A percentile compares a stretch with the other conserved stretches of the same genome.
phyloP scores from a whole-genome alignment of 1,284 basidiomycete genomes.

The Coniophora puteana region DNA sequence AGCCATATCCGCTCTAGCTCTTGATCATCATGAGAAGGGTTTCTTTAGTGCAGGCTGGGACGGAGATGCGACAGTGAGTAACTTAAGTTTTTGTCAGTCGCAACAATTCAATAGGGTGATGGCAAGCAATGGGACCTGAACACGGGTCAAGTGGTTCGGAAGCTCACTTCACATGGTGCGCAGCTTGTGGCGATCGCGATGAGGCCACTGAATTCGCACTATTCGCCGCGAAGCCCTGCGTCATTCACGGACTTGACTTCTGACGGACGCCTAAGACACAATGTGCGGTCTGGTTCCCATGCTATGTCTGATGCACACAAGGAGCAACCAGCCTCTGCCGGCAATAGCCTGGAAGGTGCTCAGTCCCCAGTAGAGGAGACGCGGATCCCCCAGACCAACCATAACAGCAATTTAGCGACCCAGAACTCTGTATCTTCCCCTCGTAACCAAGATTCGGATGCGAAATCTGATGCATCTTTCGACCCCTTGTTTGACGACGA shows the following conservation, averaged over 20 bases:
- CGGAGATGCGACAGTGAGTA: conserved; percentile 78
- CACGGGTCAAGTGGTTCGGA: conserved; percentile 78
- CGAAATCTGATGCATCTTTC: conserved; percentile 73
- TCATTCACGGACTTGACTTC: conserved; percentile 26
- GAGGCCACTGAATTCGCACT: conserved; percentile 55
- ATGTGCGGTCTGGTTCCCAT: no score
- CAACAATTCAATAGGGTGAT: conserved; percentile 8
- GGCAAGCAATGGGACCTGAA: conserved; percentile 96
- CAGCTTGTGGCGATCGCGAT: conserved; percentile 85
- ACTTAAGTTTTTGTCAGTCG: no score
- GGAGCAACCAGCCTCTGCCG: conserved; percentile 11
- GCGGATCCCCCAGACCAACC: conserved; percentile 7
- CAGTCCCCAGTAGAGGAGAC: no score
- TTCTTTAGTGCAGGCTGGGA: conserved; percentile 96
- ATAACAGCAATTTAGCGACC: conserved; percentile 15
- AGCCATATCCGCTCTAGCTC: conserved; percentile 82
- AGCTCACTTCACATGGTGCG: conserved; percentile 80
- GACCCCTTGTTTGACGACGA: conserved; percentile 82
- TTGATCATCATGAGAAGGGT: conserved; percentile 79
- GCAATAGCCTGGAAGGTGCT: conserved; percentile 19
- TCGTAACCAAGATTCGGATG: conserved; percentile 43
- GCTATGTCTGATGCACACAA: conserved; percentile 12
- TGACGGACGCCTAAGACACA: no score
- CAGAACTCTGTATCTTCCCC: conserved; percentile 21
- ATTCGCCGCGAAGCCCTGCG: conserved; percentile 27